phyloP scores from a whole-genome alignment of 2,329 filamentous ascomycete genomes.

The Colletotrichum sp. region DNA sequence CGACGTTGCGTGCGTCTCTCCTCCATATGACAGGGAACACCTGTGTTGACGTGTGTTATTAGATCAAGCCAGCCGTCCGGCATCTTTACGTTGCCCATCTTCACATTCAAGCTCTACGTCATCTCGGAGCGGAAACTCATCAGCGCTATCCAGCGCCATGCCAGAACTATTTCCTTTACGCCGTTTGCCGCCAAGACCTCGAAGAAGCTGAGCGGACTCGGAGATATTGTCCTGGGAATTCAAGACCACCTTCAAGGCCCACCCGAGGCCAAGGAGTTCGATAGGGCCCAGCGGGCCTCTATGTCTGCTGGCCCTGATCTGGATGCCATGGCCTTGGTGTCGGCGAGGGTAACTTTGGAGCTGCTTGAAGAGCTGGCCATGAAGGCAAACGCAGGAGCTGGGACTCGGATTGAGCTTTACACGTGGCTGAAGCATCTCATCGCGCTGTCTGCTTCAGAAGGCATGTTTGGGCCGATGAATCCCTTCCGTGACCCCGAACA shows the following conservation, averaged over 20 bases:
- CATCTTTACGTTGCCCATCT: neutral
- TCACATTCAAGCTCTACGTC: neutral
- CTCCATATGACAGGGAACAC: accelerated
- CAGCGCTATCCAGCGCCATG: neutral
- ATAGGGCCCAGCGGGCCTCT: neutral
- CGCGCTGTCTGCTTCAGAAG: neutral
- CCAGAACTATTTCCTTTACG: neutral
- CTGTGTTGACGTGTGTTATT: neutral
- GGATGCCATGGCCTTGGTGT: neutral
- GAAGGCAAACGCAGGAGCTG: neutral
- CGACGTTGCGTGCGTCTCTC: neutral
- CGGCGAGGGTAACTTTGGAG: neutral
- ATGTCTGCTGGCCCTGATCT: neutral
- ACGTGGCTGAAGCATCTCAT: neutral
- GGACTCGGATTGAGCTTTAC: neutral
- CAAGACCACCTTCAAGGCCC: neutral
- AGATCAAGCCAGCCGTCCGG: neutral
- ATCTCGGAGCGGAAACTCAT: neutral
- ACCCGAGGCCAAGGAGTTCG: neutral
- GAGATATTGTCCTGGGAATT: neutral
- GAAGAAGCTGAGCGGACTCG: neutral
- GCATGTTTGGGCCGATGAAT: conserved; percentile 7
- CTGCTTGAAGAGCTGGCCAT: neutral
- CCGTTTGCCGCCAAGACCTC: neutral
- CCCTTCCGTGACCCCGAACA: conserved; percentile 6